Evolutionary conservation across 106 monocot species (phyloP).

Genomic region (Allium fistulosum): DNA sequence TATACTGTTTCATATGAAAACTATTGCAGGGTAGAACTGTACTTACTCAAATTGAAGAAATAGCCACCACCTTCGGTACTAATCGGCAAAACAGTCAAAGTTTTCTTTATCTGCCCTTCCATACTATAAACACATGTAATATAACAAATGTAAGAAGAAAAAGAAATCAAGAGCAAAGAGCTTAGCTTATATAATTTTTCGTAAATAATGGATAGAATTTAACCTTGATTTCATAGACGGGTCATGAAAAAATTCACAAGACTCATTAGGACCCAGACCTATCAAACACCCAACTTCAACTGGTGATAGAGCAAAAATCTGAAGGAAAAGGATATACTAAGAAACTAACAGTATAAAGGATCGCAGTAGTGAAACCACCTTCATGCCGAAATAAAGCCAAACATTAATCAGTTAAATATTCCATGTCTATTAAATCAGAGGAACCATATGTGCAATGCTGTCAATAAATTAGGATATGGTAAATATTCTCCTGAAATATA

Average conservation of each 20-base stretch:
- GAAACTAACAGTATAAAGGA: background rate
- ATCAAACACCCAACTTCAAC: slow-evolving; percentile 81
- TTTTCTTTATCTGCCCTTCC: slow-evolving; percentile 64
- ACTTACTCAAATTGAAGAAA: slow-evolving; percentile 51
- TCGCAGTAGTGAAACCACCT: background rate
- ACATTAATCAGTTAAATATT: no score
- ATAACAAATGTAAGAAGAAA: background rate
- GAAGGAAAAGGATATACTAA: background rate
- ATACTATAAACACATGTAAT: slow-evolving; percentile 16
- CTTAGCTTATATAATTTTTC: background rate
- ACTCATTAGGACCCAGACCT: slow-evolving; percentile 60
- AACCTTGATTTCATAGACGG: slow-evolving; percentile 91
- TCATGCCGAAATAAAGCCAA: no score
- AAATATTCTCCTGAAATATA: no score
- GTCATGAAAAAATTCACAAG: slow-evolving; percentile 89
- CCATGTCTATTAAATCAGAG: no score
- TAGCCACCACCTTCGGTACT: slow-evolving; percentile 27
- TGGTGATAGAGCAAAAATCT: slow-evolving; percentile 72
- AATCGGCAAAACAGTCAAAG: slow-evolving; percentile 37
- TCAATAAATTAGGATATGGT: no score
- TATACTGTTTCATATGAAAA: background rate
- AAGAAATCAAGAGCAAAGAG: background rate
- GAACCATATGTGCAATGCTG: no score
- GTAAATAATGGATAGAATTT: background rate
- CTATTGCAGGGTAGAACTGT: background rate